Base-by-base conservation (phyloP, 2,329 filamentous ascomycete species). In the Laburnicola sp. region DNA sequence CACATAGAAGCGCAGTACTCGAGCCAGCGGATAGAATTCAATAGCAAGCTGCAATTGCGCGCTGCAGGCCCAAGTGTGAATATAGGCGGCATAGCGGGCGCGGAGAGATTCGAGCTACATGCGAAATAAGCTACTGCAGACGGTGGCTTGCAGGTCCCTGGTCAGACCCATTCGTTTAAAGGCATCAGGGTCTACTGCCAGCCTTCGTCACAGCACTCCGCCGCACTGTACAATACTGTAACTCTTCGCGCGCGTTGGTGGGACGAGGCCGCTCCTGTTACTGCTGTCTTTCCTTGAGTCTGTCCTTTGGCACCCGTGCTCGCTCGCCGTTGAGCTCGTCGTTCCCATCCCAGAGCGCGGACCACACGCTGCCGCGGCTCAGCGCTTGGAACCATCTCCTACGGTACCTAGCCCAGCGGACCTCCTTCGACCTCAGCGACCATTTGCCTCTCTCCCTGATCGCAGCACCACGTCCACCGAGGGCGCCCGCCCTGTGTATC, bases 401-500 rank as follows among this genome's bases (percentile, higher is more conserved):
- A 48, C 47, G n/a, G n/a, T n/a, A n/a, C 34, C 26, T 23, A 48
- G 37, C 31, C 37, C 50, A 39, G 32, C 32, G 34, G 35, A 9
- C 39, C 44, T 42, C 42, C 10, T 43, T 2, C 26, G 32, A 39
- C 43, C 23, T 28, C 28, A 28, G 32, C 49, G 44, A 51, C 32
- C 26, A 32, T 32, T 36, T 39, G 22, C 30, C 36, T 36, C 35
- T 21, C n/a, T 41, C 34, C 27, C 28, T 42, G 38, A 45, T 25
- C 38, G 43, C 51, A 40, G 26, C 37, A 50, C 42, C 3, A 31
- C 9, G 32, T 42, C 51, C 38, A 37, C 26, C 51, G 47, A 47
- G 52, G 48, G 48, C 52, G 37, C 39, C 48, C 21, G 53, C 53
- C 56, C 56, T 50, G 48, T 59, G 51, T 59, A 56, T 43, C 40